These are phyloP conservation scores for Mycena belliarum DNA, from an alignment of 768 basidiomycete genomes.

Conservation along the genomic window DNA sequence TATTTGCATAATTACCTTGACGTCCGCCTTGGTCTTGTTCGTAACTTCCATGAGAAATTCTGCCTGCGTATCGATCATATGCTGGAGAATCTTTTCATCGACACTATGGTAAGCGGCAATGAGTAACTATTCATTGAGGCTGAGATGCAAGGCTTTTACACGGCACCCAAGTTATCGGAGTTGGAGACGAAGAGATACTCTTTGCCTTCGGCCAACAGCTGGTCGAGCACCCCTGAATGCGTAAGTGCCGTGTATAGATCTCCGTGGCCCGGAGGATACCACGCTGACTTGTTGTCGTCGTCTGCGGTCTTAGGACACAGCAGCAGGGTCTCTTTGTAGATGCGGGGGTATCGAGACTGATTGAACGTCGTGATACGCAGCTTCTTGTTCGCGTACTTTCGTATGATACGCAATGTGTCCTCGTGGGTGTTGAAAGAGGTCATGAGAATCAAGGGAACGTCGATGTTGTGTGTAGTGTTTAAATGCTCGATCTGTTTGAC, in stretches of 20 bases:
- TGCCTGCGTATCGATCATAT: conserved; percentile 80
- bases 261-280: conserved; percentile 98
- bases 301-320: conserved; percentile 77
- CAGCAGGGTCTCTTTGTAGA: conserved; percentile 86
- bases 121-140: not conserved
- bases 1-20: conserved; percentile 38
- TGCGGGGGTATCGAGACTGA: conserved; percentile 93
- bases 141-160: conserved; percentile 47
- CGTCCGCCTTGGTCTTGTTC: conserved; percentile 92
- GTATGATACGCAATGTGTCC: conserved; percentile 92
- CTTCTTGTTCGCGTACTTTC: conserved; percentile 94
- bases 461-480: conserved; percentile 77
- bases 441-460: conserved; percentile 96
- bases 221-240: conserved; percentile 89
- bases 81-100: conserved; percentile 78
- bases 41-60: conserved; percentile 97
- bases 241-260: conserved; percentile 91
- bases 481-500: conserved; percentile 95
- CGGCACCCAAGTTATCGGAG: conserved; percentile 94
- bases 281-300: conserved; percentile 86
- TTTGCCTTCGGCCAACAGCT: conserved; percentile 87
- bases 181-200: conserved; percentile 98
- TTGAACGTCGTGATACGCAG: conserved; percentile 90
- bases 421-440: conserved; percentile 98
- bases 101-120: conserved; percentile 44